A percentile compares a stretch with the other conserved stretches of the same genome.
Evolutionary conservation across 2,329 filamentous ascomycete species (phyloP).

Genomic region (Fusarium sp.): DNA sequence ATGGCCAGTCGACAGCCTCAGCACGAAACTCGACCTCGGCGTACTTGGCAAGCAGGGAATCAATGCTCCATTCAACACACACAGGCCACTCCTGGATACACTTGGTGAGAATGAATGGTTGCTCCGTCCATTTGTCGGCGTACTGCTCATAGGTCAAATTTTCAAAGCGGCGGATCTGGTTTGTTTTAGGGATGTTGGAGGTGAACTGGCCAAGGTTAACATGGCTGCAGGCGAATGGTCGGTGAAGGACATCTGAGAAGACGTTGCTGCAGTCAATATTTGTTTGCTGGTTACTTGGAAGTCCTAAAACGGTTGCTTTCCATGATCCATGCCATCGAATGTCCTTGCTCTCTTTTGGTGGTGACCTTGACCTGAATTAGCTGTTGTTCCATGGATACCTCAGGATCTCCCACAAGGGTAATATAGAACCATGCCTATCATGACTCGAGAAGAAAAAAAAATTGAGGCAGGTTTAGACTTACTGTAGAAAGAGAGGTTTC

Average conservation of each 20-base stretch:
- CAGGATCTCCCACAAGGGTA: conserved; percentile 2
- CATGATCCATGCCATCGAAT: conserved; percentile 80
- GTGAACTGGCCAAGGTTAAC: conserved; percentile 73
- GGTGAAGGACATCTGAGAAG: conserved; percentile 89
- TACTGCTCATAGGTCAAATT: conserved; percentile 79
- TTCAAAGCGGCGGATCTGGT: conserved; percentile 75
- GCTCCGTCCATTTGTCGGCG: conserved; percentile 76
- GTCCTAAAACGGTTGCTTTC: conserved; percentile 78
- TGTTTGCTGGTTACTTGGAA: conserved; percentile 60
- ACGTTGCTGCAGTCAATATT: conserved; percentile 77
- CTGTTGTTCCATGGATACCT: conserved; percentile 12
- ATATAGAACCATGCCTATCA: conserved; percentile 3
- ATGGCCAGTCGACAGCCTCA: conserved; percentile 92
- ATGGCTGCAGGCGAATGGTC: conserved; percentile 89
- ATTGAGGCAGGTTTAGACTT: conserved; percentile 55
- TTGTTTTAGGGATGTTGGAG: conserved; percentile 74
- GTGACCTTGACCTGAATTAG: conserved; percentile 41
- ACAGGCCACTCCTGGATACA: conserved; percentile 86
- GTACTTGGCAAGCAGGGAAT: conserved; percentile 72
- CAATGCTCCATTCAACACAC: conserved; percentile 76
- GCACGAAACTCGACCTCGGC: conserved; percentile 78
- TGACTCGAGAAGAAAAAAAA: conserved; percentile 3
- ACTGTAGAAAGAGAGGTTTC: conserved; percentile 86
- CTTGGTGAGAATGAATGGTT: conserved; percentile 85
- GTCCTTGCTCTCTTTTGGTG: conserved; percentile 45